Percentiles rank a stretch among this genome's conserved stretches.
Conservation (phyloP, 768 basidiomycete species). For the Serendipita sp. region DNA sequence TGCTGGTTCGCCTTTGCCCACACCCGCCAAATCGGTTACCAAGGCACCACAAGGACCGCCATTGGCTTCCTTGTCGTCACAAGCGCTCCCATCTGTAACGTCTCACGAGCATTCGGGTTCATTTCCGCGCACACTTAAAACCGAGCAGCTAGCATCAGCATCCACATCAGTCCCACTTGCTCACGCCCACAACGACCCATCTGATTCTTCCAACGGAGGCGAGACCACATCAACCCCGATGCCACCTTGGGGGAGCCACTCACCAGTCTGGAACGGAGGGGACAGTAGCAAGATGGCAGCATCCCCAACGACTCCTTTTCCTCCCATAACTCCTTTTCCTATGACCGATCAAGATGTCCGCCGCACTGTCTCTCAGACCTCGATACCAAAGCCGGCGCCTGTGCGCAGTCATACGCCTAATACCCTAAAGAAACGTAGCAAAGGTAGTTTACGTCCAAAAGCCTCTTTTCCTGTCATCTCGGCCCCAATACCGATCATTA, state of each 20-base stretch:
- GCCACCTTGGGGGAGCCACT: too few species aligned
- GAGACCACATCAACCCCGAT: not conserved
- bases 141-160: not conserved
- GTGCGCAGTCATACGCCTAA: slow-evolving; percentile 3
- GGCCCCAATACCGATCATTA: not conserved
- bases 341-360: not conserved
- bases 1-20: not conserved
- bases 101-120: not conserved
- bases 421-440: slow-evolving; percentile 5
- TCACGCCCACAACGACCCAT: not conserved
- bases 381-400: not conserved
- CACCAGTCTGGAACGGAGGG: not conserved
- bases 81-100: not conserved
- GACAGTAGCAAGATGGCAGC: not conserved
- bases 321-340: not conserved
- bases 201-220: not conserved
- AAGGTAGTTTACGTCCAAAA: not conserved
- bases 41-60: not conserved
- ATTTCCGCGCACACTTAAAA: not conserved
- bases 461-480: not conserved
- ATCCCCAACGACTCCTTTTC: not conserved
- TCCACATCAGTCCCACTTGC: not conserved
- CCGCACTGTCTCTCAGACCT: not conserved
- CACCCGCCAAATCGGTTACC: not conserved
- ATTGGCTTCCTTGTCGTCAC: not conserved